Percentiles rank a stretch among this genome's conserved stretches.
phyloP scores from a whole-genome alignment of 306 rosid genomes.

The Ochetophila trinervis region DNA sequence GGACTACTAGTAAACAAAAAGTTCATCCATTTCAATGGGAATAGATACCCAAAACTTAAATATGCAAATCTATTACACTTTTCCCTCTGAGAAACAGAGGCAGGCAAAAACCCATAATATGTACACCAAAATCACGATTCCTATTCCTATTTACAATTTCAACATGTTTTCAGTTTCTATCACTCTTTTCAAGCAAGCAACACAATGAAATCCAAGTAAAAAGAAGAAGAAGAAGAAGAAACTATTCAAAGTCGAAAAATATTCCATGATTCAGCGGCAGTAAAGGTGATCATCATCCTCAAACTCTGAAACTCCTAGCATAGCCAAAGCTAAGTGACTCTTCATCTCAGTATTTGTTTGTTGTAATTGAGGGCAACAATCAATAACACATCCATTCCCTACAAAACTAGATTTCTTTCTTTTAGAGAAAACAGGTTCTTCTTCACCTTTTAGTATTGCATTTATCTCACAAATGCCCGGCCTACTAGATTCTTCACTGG shows the following conservation, averaged over 20 bases:
- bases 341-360: conserved; percentile 72
- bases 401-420: conserved; percentile 67
- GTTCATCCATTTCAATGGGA: neutral
- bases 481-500: conserved; percentile 81
- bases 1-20: neutral
- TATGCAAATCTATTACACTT: conserved; percentile 39
- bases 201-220: neutral
- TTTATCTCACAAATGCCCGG: conserved; percentile 72
- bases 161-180: conserved; percentile 29
- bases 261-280: conserved; percentile 36
- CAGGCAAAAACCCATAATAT: conserved; percentile 41
- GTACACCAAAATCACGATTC: conserved; percentile 37
- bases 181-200: conserved; percentile 32
- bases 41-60: conserved; percentile 7
- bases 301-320: conserved; percentile 88
- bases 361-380: conserved; percentile 67
- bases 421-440: conserved; percentile 46
- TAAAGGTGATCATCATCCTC: conserved; percentile 76
- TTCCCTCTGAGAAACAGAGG: conserved; percentile 31
- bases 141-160: conserved; percentile 60
- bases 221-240: conserved; percentile 2
- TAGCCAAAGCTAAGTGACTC: conserved; percentile 85
- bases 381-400: conserved; percentile 71
- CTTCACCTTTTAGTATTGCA: conserved; percentile 79
- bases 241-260: conserved; percentile 1